Base-by-base conservation (phyloP, 2,329 filamentous ascomycete genomes). In the Apiospora rasikravindrae region DNA sequence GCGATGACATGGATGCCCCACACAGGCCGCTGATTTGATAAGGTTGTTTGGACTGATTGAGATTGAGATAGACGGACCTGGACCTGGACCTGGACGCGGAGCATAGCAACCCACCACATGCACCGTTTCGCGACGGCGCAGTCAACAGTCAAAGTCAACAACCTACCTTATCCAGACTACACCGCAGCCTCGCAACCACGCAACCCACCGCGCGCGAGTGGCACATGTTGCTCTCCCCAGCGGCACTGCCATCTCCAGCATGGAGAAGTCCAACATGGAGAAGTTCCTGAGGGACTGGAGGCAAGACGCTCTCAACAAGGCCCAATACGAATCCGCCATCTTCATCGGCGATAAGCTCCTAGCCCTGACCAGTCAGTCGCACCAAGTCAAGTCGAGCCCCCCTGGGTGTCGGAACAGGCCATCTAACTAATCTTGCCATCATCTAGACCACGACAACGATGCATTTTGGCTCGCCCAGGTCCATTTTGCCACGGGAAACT, bases 401-500 rank as follows among this genome's bases (percentile, higher is more conserved):
- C 29, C 3, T 64, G n/a, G 26, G 51, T 47, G 19, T 49, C 57
- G 19, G n/a, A 4, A 45, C 53, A 49, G 57, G 49, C 33, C n/a
- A 49, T 70, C 51, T 44, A 45, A 47, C 44, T 67, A 57, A 69
- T 73, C 49, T 73, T 78, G 16, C 16, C 8, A 11, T 33, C 29
- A 22, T 61, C 33, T 76, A 98, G 96, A 95, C 79, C 93, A 96
- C 81, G 95, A 98, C 79, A 92, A 94, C 75, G 96, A 99, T 82
- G 96, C 95, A 53, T 98, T 98, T 80, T 98, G 95, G 93, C 92
- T 99, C 61, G 96, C 96, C n/a, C 96, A 98, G 83, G 94, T 98
- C 49, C 96, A 99, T 83, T 99, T 98, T 84, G 93, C 92, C 69
- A 96, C 94, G 68, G 95, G 94, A 77, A 98, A 98, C 85, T 98